phyloP scores from a whole-genome alignment of 1,139 yeast genomes.

The Fermentozyma sake region DNA sequence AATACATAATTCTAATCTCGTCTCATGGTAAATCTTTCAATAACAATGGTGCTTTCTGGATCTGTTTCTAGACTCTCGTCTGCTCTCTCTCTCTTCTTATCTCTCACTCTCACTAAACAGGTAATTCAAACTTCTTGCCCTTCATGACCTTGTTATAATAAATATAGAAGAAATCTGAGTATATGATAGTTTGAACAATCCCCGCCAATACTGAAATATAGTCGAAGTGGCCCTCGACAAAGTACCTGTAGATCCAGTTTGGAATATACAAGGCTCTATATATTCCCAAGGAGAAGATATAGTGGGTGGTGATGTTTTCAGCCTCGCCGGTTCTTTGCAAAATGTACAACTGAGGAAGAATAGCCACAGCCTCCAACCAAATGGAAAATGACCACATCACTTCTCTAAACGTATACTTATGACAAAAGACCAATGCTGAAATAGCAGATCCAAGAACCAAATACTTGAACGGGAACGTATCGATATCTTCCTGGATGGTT shows the following conservation, averaged over 20 bases:
- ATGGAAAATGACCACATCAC: slow-evolving; percentile 71
- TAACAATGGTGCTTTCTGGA: too few species aligned
- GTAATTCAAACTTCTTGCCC: slow-evolving; percentile 77
- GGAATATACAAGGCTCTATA: slow-evolving; percentile 88
- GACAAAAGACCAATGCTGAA: slow-evolving; percentile 61
- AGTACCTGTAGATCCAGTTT: slow-evolving; percentile 90
- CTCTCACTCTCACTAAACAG: too few species aligned
- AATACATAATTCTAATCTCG: too few species aligned
- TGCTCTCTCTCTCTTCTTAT: too few species aligned
- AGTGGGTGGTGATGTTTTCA: slow-evolving; percentile 81
- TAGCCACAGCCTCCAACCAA: slow-evolving; percentile 89
- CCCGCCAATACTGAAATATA: slow-evolving; percentile 75
- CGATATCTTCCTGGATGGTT: slow-evolving; percentile 50
- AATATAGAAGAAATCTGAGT: slow-evolving; percentile 92
- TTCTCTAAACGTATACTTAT: slow-evolving; percentile 59
- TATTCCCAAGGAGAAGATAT: slow-evolving; percentile 86
- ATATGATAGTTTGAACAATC: slow-evolving; percentile 74
- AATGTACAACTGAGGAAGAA: slow-evolving; percentile 87
- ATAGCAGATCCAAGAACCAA: slow-evolving; percentile 61
- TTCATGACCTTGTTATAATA: slow-evolving; percentile 77
- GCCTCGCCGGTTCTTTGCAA: slow-evolving; percentile 89
- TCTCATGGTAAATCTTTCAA: too few species aligned
- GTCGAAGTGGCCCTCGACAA: slow-evolving; percentile 63
- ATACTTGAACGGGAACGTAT: slow-evolving; percentile 74
- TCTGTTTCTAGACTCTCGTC: too few species aligned